Base-by-base conservation (phyloP, 345 rosid genomes). In the Boechera divaricarpa region DNA sequence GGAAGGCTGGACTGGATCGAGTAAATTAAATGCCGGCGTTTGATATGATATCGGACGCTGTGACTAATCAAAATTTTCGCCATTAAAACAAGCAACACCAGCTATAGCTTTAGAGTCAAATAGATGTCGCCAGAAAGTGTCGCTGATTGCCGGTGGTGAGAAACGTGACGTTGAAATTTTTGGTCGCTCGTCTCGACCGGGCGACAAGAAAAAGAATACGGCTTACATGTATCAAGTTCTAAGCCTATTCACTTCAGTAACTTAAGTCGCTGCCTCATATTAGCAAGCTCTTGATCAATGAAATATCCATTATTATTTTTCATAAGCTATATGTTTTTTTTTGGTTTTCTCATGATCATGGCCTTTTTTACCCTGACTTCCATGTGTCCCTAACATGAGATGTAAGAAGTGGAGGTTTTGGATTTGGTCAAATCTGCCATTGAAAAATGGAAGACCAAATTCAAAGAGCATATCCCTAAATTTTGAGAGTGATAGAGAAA, bases 361-460 rank as follows among this genome's bases (percentile, higher is more conserved):
- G 71, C 49, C 65, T 47, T 76, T 77, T 2, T 16, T 33, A 29
- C 18, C 35, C 45, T 41, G 59, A 70, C 28, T 70, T 55, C 54
- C 80, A 77, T 63, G 71, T 70, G 70, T 62, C 35, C 45, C 58
- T n/a, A 33, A 69, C 33, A 18, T 69, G 39, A 41, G 10, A 53
- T 42, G 63, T 54, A 69, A n/a, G 80, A 53, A 69, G 71, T 35
- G 65, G 76, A 55, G 63, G 36, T 77, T 77, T 24, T 5, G 32
- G 35, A 42, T 77, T 54, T 63, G 26, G 76, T 77, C 80, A 63
- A 70, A 77, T 77, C n/a, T 55, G 45, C 52, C 75, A 77, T 63
- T 62, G 10, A 18, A 31, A 26, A 62, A 53, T 26, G 59, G 70
- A 77, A 70, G 80, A 77, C 70, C 33, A 51, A 69, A 76, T 62